Conservation (phyloP, 306 rosid species). For the Dalbergia cochinchinensis region DNA sequence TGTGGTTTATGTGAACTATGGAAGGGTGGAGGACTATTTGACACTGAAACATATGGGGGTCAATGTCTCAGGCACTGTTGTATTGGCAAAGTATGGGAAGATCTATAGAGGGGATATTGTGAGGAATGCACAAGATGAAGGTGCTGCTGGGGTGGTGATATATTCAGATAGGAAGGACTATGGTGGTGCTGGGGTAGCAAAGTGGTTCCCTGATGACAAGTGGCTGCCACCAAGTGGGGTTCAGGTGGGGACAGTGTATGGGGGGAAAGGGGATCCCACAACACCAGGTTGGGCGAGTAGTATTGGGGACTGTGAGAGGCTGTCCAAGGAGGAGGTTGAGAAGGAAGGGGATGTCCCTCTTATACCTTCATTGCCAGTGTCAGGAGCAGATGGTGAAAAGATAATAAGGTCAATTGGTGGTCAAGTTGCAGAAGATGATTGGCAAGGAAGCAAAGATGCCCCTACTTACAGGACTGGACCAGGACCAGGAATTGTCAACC, state of each 20-base stretch:
- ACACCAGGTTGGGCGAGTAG: constrained; percentile 81
- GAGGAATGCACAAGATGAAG: constrained; percentile 59
- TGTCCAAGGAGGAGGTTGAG: constrained; percentile 59
- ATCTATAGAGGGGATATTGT: constrained; percentile 74
- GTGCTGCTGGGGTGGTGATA: constrained; percentile 68
- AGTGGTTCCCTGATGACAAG: constrained; percentile 69
- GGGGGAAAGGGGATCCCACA: constrained; percentile 69
- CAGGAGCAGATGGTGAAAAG: constrained; percentile 66
- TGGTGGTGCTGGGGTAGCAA: constrained; percentile 54
- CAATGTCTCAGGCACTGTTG: constrained; percentile 59
- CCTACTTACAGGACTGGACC: constrained; percentile 71
- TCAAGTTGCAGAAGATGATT: constrained; percentile 64
- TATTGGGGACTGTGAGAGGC: constrained; percentile 63
- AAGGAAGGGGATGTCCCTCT: constrained; percentile 59
- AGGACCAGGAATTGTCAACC: constrained; percentile 76
- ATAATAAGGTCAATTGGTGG: constrained; percentile 68
- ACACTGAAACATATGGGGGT: constrained; percentile 55
- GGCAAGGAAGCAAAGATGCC: constrained; percentile 75
- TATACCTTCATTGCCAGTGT: constrained; percentile 80
- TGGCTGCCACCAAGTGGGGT: constrained; percentile 89
- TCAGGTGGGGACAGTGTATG: constrained; percentile 69
- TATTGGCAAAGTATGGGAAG: constrained; percentile 64
- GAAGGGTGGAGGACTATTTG: constrained; percentile 65
- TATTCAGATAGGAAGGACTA: constrained; percentile 76
- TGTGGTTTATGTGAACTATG: constrained; percentile 68